Conservation (phyloP, 805 yeast genomes). For the Clavispora santaluciae region DNA sequence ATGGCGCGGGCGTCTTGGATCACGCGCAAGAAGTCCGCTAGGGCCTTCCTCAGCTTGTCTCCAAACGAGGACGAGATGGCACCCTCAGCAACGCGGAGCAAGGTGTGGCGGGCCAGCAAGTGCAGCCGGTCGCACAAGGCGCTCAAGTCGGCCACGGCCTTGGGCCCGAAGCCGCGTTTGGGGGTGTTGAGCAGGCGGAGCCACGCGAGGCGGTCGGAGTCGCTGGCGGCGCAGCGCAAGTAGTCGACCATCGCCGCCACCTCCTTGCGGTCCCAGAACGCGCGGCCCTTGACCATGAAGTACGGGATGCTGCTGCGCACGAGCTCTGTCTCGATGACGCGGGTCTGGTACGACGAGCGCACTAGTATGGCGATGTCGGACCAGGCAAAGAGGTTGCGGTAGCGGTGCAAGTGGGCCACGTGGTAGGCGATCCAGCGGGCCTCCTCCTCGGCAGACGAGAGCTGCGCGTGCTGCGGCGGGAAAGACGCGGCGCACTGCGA, state of each 20-base stretch:
- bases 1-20: constrained; percentile 18
- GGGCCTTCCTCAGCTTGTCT: constrained; percentile 9
- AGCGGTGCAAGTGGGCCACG: constrained; percentile 41
- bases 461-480: constrained; percentile 43
- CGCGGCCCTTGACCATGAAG: constrained; percentile 61
- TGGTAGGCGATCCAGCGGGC: constrained; percentile 55
- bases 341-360: constrained; percentile 57
- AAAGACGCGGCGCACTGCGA: constrained; percentile 43
- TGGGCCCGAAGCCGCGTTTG: constrained; percentile 62
- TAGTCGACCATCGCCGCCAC: constrained; percentile 59
- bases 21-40: constrained; percentile 24
- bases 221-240: constrained; percentile 56
- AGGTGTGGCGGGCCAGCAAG: constrained; percentile 7
- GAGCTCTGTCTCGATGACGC: constrained; percentile 61
- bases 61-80: constrained; percentile 6
- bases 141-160: constrained; percentile 32
- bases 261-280: constrained; percentile 78
- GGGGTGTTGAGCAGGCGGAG: constrained; percentile 56
- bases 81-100: constrained; percentile 7
- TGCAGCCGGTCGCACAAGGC: constrained; percentile 18
- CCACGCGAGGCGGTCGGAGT: constrained; percentile 56
- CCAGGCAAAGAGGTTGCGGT: constrained; percentile 42
- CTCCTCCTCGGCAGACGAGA: constrained; percentile 46
- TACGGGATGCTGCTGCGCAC: constrained; percentile 57
- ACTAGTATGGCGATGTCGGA: constrained; percentile 72